These are phyloP conservation scores for Phoma sp. DNA, from an alignment of 2,329 filamentous ascomycete genomes.

Conservation along the genomic window DNA sequence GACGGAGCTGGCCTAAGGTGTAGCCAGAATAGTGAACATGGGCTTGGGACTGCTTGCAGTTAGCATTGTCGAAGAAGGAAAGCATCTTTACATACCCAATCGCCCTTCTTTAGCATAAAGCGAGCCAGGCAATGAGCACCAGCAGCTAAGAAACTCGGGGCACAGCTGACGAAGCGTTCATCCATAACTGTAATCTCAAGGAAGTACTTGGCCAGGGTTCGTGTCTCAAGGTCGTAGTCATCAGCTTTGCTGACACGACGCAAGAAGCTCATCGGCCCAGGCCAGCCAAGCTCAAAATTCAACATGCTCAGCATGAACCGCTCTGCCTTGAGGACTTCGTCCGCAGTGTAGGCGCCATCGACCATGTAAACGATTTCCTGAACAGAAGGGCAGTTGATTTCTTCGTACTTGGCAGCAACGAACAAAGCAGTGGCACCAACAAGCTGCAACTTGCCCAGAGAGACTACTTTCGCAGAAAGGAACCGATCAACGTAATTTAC, in stretches of 20 bases:
- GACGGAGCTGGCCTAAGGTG: constrained; percentile 81
- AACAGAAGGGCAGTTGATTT: constrained; percentile 96
- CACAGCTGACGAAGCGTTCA: constrained; percentile 90
- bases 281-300: constrained; percentile 93
- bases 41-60: constrained; percentile 67
- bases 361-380: constrained; percentile 99
- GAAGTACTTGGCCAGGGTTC: constrained; percentile 97
- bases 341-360: constrained; percentile 83
- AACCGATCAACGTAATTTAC: constrained; percentile 99
- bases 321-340: constrained; percentile 96
- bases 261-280: constrained; percentile 98
- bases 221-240: constrained; percentile 93
- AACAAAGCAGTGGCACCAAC: constrained; percentile 96
- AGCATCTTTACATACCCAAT: constrained; percentile 73
- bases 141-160: constrained; percentile 88
- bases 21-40: constrained; percentile 96
- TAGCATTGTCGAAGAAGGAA: constrained; percentile 34
- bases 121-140: constrained; percentile 92
- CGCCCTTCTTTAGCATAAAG: constrained; percentile 85
- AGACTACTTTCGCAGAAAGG: constrained; percentile 91
- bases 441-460: constrained; percentile 90
- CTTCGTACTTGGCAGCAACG: constrained; percentile 96
- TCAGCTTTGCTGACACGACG: constrained; percentile 97
- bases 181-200: constrained; percentile 97
- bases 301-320: constrained; percentile 98